Percentiles rank a stretch among this genome's conserved stretches.
These are phyloP conservation scores for Coniochaeta sp. DNA, from an alignment of 2,329 filamentous ascomycete genomes.

Conservation along the genomic window DNA sequence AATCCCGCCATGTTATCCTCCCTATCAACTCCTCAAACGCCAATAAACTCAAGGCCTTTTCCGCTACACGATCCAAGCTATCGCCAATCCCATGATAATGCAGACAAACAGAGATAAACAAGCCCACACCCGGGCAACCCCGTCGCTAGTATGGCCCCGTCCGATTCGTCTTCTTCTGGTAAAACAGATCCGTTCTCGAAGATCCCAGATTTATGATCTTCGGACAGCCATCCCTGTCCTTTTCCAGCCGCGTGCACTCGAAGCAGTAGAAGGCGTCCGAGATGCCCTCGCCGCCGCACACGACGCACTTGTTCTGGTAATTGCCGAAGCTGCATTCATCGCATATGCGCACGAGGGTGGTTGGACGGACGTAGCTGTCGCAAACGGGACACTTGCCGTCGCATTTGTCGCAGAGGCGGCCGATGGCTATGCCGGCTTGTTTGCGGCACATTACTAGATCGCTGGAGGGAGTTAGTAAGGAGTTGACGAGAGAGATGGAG, in stretches of 20 bases:
- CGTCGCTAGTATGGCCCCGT: slow-evolving; percentile 38
- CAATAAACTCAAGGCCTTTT: background rate
- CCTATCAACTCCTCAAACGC: background rate
- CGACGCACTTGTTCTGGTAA: slow-evolving; percentile 99
- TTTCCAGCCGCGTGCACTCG: slow-evolving; percentile 93
- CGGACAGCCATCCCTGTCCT: slow-evolving; percentile 93
- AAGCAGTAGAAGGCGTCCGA: slow-evolving; percentile 99
- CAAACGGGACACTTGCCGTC: slow-evolving; percentile 99
- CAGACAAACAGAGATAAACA: background rate
- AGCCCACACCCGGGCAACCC: slow-evolving; percentile 41
- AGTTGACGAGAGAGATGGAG: slow-evolving; percentile 8
- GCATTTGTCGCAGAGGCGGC: slow-evolving; percentile 98
- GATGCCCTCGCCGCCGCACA: slow-evolving; percentile 96
- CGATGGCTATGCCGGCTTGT: slow-evolving; percentile 94
- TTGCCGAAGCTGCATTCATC: slow-evolving; percentile 99
- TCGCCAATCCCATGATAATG: background rate
- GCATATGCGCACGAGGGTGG: slow-evolving; percentile 94
- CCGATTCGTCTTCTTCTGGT: slow-evolving; percentile 61
- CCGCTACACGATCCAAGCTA: background rate
- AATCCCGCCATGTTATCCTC: background rate
- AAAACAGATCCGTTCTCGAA: slow-evolving; percentile 79
- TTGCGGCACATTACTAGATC: slow-evolving; percentile 99
- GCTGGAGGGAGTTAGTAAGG: slow-evolving; percentile 33
- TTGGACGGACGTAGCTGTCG: slow-evolving; percentile 97
- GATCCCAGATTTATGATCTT: slow-evolving; percentile 99